Evolutionary conservation across 2,329 filamentous ascomycete genomes (phyloP), one percentile per base, ranked within the genome.

Genomic region (Epichloe bromicola): DNA sequence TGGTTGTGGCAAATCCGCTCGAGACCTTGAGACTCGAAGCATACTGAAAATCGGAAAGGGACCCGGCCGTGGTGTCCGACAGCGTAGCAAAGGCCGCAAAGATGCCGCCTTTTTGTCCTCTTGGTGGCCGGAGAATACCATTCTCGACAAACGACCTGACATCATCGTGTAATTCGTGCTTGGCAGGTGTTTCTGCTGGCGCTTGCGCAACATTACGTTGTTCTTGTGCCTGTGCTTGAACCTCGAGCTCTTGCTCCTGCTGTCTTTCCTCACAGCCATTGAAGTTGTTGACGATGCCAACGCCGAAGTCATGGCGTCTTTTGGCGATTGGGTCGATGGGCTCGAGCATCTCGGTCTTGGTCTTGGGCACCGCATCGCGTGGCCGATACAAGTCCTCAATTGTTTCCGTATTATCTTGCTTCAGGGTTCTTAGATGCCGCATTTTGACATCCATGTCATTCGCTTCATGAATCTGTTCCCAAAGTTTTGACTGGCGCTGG

Each of bases 171-270:
- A 30, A 10, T 10, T 30, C 26, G 4, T 30, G 26, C 26, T 10
- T 30, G 8, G 8, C 26, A 10, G 26, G 26, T 10, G 47, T 51
- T 59, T 10, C 2, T 19, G 43, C 14, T 49, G 45, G n/a, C 37
- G 37, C 4, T 6, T 39, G 37, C 26, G 10, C 26, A 30, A 30
- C 8, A 30, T 30, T 30, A 68, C 55, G 83, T 67, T 1, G 75
- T 56, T 19, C 45, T 83, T 65, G 1, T 72, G 78, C 72, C 54
- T 88, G 83, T 0, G 79, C 79, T 0, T 78, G 70, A 0, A 88
- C 66, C 54, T 87, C 83, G 0, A 82, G 71, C 58, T 88, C 83
- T 55, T 30, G 26, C 26, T 30, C 26, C 36, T 86, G 81, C 53
- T 87, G 83, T 57, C 49, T 30, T 30, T 49, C 48, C 15, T 39